Evolutionary conservation across 2,329 filamentous ascomycete genomes (phyloP).

Genomic region (Apiospora phragmitis): DNA sequence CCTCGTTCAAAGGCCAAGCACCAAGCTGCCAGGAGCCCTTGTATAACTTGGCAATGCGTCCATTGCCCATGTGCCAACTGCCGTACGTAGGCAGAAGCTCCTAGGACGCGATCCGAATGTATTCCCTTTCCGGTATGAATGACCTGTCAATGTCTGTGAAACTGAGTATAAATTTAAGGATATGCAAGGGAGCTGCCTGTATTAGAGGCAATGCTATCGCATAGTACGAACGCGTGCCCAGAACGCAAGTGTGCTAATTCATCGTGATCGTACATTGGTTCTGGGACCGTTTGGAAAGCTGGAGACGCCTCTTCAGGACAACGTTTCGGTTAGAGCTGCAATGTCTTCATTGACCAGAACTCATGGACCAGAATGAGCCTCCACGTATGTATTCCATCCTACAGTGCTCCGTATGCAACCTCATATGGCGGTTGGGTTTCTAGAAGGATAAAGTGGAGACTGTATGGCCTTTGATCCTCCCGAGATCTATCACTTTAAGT

Average conservation of each 20-base stretch:
- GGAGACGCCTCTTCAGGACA: neutral
- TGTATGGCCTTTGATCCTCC: neutral
- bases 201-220: neutral
- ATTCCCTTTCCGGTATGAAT: neutral
- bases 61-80: neutral
- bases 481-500: constrained; percentile 6
- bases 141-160: neutral
- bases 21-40: neutral
- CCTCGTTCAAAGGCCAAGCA: neutral
- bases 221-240: neutral
- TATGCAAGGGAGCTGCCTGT: neutral
- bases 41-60: neutral
- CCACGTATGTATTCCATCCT: neutral
- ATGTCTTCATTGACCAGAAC: neutral
- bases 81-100: neutral
- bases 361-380: neutral
- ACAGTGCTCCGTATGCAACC: neutral
- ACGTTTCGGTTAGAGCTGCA: neutral
- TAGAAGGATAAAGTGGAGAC: neutral
- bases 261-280: neutral
- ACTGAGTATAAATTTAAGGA: neutral
- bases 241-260: neutral
- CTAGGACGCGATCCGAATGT: neutral
- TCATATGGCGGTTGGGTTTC: neutral
- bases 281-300: neutral